These are phyloP conservation scores for Coemansia sp. DNA, from an alignment of 192 early-diverging fungal genomes.

Conservation along the genomic window DNA sequence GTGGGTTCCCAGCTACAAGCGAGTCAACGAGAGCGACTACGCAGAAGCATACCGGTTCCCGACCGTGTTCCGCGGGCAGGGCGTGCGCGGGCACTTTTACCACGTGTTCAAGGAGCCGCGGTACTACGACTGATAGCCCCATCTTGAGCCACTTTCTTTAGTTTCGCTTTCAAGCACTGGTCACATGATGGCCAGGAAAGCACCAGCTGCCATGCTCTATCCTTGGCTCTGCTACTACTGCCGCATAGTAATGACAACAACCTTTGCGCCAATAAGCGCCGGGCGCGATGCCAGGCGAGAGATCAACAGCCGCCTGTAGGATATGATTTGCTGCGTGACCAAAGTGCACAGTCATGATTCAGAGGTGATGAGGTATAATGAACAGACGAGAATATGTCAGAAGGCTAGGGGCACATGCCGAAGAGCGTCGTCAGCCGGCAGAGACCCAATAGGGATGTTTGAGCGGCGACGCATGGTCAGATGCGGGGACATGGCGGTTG, in stretches of 20 bases:
- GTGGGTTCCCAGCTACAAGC: constrained; percentile 54
- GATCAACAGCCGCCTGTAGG: not conserved
- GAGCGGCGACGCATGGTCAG: constrained; percentile 26
- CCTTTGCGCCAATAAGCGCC: not conserved
- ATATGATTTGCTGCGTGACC: no score
- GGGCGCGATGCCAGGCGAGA: not conserved
- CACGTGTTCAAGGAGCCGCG: constrained; percentile 74
- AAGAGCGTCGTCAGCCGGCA: no score
- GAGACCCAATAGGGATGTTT: constrained; percentile 31
- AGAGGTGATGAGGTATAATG: no score
- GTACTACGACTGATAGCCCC: constrained; percentile 50
- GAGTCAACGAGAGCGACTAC: constrained; percentile 54
- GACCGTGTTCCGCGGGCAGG: constrained; percentile 58
- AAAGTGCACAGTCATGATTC: no score
- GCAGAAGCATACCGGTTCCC: constrained; percentile 58
- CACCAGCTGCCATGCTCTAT: no score
- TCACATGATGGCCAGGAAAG: not conserved
- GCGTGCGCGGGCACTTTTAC: constrained; percentile 67
- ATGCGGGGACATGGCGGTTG: constrained; percentile 28
- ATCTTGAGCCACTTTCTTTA: not conserved
- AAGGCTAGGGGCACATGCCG: no score
- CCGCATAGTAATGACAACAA: not conserved
- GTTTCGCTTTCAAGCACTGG: not conserved
- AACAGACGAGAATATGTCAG: not conserved
- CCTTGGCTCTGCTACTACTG: not conserved